Base-by-base conservation (phyloP, 2,329 filamentous ascomycete species). In the Fusarium sp. region DNA sequence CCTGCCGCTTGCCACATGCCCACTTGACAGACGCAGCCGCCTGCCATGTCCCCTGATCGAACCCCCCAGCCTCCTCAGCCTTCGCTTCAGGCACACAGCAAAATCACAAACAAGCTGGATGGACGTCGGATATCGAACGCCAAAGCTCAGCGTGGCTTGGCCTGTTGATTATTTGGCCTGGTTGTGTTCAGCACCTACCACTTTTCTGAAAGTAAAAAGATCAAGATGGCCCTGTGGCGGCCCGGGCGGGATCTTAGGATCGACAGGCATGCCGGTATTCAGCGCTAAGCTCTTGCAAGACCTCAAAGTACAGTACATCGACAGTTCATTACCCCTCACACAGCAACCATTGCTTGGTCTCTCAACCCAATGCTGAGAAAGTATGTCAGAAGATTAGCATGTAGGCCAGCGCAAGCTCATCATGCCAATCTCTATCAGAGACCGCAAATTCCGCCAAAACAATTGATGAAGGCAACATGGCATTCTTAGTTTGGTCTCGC, bases 241-340 rank as follows among this genome's bases (percentile, higher is more conserved):
- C 61, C 73, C 70, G 70, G 58, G 61, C 73, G 71, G 71, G 73
- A 74, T 72, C 66, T 59, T 64, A n/a, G 70, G 73, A 73, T 75
- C 73, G 62, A 65, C 67, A 54, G 53, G 59, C 68, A 67, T 68
- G 61, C 73, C 65, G 49, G 56, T 61, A 63, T 45, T 45, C 57
- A 75, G 67, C 69, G 65, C 73, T 74, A 72, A 60, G 48, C 51
- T 63, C 49, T 42, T 25, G 13, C 51, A 56, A 61, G 56, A 60
- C 48, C 55, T 42, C 22, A 16, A 40, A 25, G 56, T 24, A 55
- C 34, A 55, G 34, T 44, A 54, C 58, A 48, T 45, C 22, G 20
- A 53, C 34, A 42, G 16, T 24, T 37, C 24, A 51, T 25, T 37
- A 51, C 47, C 45, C 25, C 30, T 53, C 24, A 41, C 49, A 8